Evolutionary conservation across 148 eudicot genomes (phyloP).

Genomic region (Fagopyrum tataricum): DNA sequence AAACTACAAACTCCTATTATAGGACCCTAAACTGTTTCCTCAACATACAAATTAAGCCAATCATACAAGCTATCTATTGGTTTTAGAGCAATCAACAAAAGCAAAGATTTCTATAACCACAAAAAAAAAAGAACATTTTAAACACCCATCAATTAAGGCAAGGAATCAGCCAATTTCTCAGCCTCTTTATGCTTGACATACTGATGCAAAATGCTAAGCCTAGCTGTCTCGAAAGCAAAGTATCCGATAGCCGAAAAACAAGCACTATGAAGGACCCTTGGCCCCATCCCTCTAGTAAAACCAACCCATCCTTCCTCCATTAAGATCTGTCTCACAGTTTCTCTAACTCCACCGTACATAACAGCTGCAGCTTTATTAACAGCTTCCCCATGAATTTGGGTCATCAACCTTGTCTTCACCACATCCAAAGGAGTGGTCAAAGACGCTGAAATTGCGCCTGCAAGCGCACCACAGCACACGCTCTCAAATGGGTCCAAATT

Average conservation of each 20-base stretch:
- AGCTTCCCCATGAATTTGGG: conserved; percentile 51
- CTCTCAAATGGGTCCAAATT: conserved; percentile 70
- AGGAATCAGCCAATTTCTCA: conserved; percentile 18
- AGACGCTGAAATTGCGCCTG: conserved; percentile 85
- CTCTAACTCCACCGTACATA: conserved; percentile 39
- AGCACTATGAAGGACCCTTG: conserved; percentile 83
- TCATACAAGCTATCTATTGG: not conserved
- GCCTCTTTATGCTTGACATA: conserved; percentile 57
- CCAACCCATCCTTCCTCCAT: conserved; percentile 86
- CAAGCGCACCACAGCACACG: conserved; percentile 83
- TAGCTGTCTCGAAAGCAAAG: conserved; percentile 87
- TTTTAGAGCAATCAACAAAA: not conserved
- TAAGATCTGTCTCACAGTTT: conserved; percentile 63
- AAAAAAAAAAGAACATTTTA: not conserved
- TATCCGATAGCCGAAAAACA: conserved; percentile 91
- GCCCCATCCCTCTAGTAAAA: conserved; percentile 88
- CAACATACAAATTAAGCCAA: not conserved
- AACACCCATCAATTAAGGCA: conserved; percentile 12
- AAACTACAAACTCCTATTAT: conserved; percentile 2
- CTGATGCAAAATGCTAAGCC: conserved; percentile 67
- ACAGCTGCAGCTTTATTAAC: conserved; percentile 40
- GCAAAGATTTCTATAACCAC: not conserved
- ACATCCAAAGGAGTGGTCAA: conserved; percentile 88
- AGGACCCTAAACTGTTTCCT: not conserved
- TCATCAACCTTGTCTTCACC: conserved; percentile 91